Evolutionary conservation across 768 basidiomycete genomes (phyloP).

Genomic region (Tricholoma sp.): DNA sequence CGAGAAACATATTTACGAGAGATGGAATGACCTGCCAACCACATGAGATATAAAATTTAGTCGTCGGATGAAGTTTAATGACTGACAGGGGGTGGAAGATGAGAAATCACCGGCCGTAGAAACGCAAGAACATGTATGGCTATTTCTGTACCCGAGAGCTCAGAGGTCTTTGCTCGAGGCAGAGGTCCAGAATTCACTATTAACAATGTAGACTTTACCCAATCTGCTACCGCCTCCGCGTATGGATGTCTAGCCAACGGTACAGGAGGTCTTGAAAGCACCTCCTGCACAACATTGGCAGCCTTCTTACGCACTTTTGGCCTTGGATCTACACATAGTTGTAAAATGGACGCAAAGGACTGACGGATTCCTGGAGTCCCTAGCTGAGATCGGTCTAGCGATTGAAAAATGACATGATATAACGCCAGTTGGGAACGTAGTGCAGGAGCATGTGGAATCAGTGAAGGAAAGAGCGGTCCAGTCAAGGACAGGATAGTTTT

Average conservation of each 20-base stretch:
- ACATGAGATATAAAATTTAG: neutral
- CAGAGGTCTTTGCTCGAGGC: slow-evolving; percentile 53
- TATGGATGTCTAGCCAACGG: slow-evolving; percentile 85
- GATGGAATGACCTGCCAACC: slow-evolving; percentile 59
- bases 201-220: slow-evolving; percentile 61
- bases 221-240: slow-evolving; percentile 73
- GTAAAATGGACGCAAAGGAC: slow-evolving; percentile 79
- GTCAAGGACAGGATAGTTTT: slow-evolving; percentile 67
- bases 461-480: slow-evolving; percentile 69
- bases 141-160: slow-evolving; percentile 58
- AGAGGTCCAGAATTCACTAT: slow-evolving; percentile 62
- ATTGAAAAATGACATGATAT: slow-evolving; percentile 60
- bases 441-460: slow-evolving; percentile 65
- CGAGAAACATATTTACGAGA: slow-evolving; percentile 68
- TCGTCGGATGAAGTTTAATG: slow-evolving; percentile 5
- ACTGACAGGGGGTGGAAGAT: slow-evolving; percentile 69
- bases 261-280: slow-evolving; percentile 70
- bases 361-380: slow-evolving; percentile 68
- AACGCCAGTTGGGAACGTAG: slow-evolving; percentile 83
- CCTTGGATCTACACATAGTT: slow-evolving; percentile 78
- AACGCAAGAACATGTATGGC: slow-evolving; percentile 77
- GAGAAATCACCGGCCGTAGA: slow-evolving; percentile 54
- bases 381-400: slow-evolving; percentile 70
- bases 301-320: slow-evolving; percentile 95
- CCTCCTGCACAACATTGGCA: slow-evolving; percentile 76